A percentile compares a stretch with the other conserved stretches of the same genome.
phyloP scores from a whole-genome alignment of 768 basidiomycete genomes.

The Collybia mongolica region DNA sequence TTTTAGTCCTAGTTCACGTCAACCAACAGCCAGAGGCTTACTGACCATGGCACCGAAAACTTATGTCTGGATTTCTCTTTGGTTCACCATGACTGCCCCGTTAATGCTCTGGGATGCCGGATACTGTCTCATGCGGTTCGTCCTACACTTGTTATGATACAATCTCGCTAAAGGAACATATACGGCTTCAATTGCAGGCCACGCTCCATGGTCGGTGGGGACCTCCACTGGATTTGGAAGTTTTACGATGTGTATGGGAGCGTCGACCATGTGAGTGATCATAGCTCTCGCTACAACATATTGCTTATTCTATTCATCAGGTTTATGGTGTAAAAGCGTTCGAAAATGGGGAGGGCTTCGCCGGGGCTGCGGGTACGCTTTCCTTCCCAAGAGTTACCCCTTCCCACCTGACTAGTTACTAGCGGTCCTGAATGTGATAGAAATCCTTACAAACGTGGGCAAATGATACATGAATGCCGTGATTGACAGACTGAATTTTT shows the following conservation, averaged over 20 bases:
- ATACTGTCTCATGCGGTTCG: constrained; percentile 42
- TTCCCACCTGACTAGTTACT: not conserved
- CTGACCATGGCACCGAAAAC: constrained; percentile 27
- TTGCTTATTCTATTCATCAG: constrained; percentile 26
- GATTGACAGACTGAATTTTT: constrained; percentile 9
- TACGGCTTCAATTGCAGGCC: constrained; percentile 25
- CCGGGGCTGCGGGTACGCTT: constrained; percentile 66
- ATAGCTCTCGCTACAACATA: constrained; percentile 4
- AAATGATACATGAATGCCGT: not conserved
- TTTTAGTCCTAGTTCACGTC: constrained; percentile 6
- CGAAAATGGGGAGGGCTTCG: constrained; percentile 66
- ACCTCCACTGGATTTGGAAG: constrained; percentile 83
- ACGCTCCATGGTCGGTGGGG: constrained; percentile 58
- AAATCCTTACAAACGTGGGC: constrained; percentile 61
- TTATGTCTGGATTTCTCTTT: constrained; percentile 47
- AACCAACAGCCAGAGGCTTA: not conserved
- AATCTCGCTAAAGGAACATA: constrained; percentile 1
- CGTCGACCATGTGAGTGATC: constrained; percentile 32
- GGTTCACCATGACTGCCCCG: constrained; percentile 58
- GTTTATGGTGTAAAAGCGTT: constrained; percentile 71
- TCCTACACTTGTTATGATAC: constrained; percentile 33
- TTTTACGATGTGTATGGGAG: constrained; percentile 69
- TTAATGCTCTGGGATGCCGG: constrained; percentile 72
- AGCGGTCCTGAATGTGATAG: constrained; percentile 76
- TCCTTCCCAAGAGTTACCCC: constrained; percentile 1